Base-by-base conservation (phyloP, 2,329 filamentous ascomycete species). In the Dryadomyces quercus-mongolicae region DNA sequence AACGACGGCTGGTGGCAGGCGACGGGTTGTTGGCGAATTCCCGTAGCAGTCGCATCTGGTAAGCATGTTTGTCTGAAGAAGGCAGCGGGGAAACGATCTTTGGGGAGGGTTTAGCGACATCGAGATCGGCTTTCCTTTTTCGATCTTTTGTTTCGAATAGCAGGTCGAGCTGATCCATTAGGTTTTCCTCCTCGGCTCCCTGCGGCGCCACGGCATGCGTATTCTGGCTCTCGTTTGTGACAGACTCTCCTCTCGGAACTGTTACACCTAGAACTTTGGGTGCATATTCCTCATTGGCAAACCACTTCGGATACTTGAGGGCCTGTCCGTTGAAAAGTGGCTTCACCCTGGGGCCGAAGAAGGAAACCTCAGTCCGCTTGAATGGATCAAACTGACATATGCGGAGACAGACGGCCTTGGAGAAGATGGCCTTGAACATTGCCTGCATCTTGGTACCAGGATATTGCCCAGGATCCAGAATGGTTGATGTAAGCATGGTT, bases 381-480 rank as follows among this genome's bases (percentile, higher is more conserved):
- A 52, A 49, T 9, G 48, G 58, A 13, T 60, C 57, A 13, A 56
- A 60, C 2, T 44, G 21, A 48, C 64, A 66, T 36, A 65, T 60
- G 1, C 65, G 62, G 5, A 67, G 61, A 7, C 62, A 63, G 2
- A 57, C 60, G 1, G 58, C 61, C 20, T 56, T 53, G 8, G 53
- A 40, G 46, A 63, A 62, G 15, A 65, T 40, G 5, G 40, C 44
- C 13, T 52, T 25, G 48, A 65, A 65, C 4, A 55, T 25, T 6
- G 13, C 2, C 0, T 48, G 44, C 25, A 61, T 54, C 1, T 42
- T 13, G 1, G 43, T 38, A 1, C 54, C 55, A 0, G 52, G 50
- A 42, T 62, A 55, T 25, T 42, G 56, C 20, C 54, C 40, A 1
- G 61, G 60, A 49, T 68, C 65, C 13, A 67, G 52, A 15, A 68